These are phyloP conservation scores for Camellia lanceoleosa DNA, from an alignment of 148 eudicot genomes.

Conservation along the genomic window DNA sequence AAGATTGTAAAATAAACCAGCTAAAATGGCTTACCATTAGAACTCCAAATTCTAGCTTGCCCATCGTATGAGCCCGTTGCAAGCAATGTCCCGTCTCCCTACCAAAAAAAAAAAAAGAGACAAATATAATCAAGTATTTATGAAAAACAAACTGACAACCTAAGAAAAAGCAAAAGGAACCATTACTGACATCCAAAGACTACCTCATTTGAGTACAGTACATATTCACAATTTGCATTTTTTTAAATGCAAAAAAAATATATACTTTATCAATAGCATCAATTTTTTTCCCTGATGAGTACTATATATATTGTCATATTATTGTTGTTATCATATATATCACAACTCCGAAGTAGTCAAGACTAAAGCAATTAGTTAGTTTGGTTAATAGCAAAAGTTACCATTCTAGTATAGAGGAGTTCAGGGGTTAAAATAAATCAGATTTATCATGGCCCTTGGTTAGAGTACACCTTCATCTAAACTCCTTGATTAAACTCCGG, in stretches of 20 bases:
- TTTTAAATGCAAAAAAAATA: not conserved
- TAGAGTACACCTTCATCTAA: too few species aligned
- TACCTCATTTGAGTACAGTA: not conserved
- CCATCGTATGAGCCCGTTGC: slow-evolving; percentile 90
- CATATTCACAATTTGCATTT: not conserved
- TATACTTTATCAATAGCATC: not conserved
- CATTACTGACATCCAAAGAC: not conserved
- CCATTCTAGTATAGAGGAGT: too few species aligned
- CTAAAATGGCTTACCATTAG: slow-evolving; percentile 42
- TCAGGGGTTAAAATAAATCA: too few species aligned
- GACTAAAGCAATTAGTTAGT: too few species aligned
- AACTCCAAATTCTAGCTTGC: slow-evolving; percentile 59
- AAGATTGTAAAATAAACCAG: not conserved
- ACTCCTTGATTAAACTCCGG: too few species aligned
- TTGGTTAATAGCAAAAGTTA: too few species aligned
- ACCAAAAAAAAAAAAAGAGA: slow-evolving; percentile 11
- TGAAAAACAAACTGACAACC: not conserved
- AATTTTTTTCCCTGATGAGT: too few species aligned
- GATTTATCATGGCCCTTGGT: too few species aligned
- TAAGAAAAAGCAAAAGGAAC: not conserved
- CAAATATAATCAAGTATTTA: not conserved
- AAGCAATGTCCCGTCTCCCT: slow-evolving; percentile 71
- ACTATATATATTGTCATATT: too few species aligned
- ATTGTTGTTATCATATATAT: too few species aligned
- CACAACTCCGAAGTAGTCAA: too few species aligned